Conservation (phyloP, 2,329 filamentous ascomycete species). For the Ophiostoma sp. region DNA sequence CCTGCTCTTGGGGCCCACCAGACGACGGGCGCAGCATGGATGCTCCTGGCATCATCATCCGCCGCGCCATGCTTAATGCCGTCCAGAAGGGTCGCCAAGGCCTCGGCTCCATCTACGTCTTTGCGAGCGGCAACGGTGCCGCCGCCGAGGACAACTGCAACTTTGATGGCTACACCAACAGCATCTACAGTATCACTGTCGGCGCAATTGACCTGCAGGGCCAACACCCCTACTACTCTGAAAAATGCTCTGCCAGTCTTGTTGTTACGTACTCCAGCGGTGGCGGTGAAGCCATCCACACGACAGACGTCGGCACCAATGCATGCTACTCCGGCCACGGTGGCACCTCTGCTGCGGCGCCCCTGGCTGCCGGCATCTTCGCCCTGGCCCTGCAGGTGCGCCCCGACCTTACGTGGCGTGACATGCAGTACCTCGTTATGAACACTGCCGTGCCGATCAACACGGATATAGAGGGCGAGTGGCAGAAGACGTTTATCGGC, state of each 20-base stretch:
- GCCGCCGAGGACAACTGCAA: constrained; percentile 90
- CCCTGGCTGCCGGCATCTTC: constrained; percentile 85
- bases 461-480: constrained; percentile 59
- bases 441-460: constrained; percentile 79
- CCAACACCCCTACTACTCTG: constrained; percentile 90
- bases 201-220: constrained; percentile 86
- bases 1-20: constrained; percentile 95
- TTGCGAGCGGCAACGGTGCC: constrained; percentile 93
- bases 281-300: constrained; percentile 76
- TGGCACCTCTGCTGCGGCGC: constrained; percentile 91
- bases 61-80: constrained; percentile 83
- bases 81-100: constrained; percentile 81
- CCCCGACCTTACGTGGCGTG: constrained; percentile 85
- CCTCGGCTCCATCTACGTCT: constrained; percentile 88
- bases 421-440: constrained; percentile 86
- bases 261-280: constrained; percentile 97
- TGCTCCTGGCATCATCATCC: constrained; percentile 80
- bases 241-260: constrained; percentile 89
- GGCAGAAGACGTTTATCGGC: constrained; percentile 74
- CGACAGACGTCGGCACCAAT: constrained; percentile 84
- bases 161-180: constrained; percentile 98
- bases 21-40: constrained; percentile 95
- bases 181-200: constrained; percentile 96
- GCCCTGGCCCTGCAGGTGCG: constrained; percentile 80
- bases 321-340: constrained; percentile 77